Evolutionary conservation across 345 rosid genomes (phyloP).

Genomic region (Citrus mangshanensis): DNA sequence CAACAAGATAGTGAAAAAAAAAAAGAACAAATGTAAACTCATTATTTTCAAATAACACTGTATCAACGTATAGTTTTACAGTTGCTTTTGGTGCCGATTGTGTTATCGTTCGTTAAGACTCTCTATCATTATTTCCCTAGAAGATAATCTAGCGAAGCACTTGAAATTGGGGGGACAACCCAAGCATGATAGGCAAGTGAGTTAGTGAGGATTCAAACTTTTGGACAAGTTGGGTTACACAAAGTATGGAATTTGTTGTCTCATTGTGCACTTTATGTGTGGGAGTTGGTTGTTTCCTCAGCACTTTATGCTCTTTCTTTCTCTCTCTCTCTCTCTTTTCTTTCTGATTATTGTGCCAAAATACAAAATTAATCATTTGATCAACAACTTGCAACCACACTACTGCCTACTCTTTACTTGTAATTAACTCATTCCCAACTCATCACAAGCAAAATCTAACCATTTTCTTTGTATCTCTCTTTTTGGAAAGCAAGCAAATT

Average conservation of each 20-base stretch:
- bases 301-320: background rate
- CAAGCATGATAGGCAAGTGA: no score
- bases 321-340: no score
- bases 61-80: no score
- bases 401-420: constrained; percentile 19
- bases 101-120: no score
- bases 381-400: constrained; percentile 25
- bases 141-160: no score
- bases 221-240: background rate
- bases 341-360: background rate
- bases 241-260: constrained; percentile 13
- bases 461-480: background rate
- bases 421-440: constrained; percentile 10
- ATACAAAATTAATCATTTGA: background rate
- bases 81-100: no score
- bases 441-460: background rate
- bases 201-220: background rate
- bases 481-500: no score
- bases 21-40: no score
- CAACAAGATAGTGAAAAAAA: no score
- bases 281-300: constrained; percentile 14
- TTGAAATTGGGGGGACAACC: background rate
- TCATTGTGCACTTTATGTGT: constrained; percentile 21
- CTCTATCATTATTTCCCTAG: no score
- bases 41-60: no score